Evolutionary conservation across 768 basidiomycete genomes (phyloP), one percentile per base, ranked within the genome.

Genomic region (Collybia sordida): DNA sequence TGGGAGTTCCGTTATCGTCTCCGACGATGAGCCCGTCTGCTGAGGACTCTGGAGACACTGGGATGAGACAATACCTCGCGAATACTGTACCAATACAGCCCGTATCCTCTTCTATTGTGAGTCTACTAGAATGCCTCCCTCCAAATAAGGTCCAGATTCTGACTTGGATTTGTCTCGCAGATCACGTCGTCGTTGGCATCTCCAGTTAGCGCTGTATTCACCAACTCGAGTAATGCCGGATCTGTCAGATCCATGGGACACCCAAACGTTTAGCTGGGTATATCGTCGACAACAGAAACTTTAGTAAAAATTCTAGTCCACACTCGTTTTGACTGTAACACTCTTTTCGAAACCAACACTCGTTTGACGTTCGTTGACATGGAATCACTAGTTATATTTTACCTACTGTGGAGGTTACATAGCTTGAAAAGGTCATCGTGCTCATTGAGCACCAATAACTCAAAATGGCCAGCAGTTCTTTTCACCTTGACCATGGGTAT

Each of bases 31-130:
- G 54, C 59, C 4, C 36, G 9, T 46, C 43, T 15, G 27, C 28
- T 7, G 36, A 43, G 39, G 39, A 17, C 22, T 25, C 40, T 21
- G 31, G 6, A 6, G 22, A 40, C 15, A 39, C 36, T 23, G 43
- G 51, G 37, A 60, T 58, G 59, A 47, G 25, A 15, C 56, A 60
- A 42, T 60, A 60, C 23, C 36, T 57, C 15, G 54, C 43, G 5
- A 60, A 60, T 39, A 60, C 59, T 9, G 40, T 42, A 7, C 48
- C 51, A 18, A 21, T 9, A 3, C 50, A 46, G 25, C 12, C 51
- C 23, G 38, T 45, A 23, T 28, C 21, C 4, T 50, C 53, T 12
- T 55, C 53, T n/a, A 41, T 47, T 23, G 57, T 58, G 50, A 25
- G 49, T 44, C 9, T 31, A n/a, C 14, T 7, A 31, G 31, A 64